phyloP scores from a whole-genome alignment of 1,284 basidiomycete genomes.

The Apiotrichum gamsii region DNA sequence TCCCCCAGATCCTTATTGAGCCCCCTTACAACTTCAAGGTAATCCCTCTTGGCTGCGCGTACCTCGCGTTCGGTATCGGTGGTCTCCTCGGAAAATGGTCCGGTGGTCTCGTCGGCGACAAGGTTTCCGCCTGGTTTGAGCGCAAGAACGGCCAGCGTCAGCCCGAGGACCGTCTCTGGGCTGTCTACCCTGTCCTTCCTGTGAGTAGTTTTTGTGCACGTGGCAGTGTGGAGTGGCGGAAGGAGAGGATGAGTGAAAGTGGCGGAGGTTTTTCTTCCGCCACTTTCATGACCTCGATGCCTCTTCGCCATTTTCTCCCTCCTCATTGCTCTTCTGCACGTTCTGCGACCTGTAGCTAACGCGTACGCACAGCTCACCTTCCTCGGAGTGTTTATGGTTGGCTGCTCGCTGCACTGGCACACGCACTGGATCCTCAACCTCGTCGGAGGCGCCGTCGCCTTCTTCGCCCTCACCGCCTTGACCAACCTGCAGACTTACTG shows the following conservation, averaged over 20 bases:
- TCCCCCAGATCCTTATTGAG: conserved; percentile 35
- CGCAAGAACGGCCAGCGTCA: conserved; percentile 29
- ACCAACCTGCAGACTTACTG: conserved; percentile 35
- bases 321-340: too few species aligned
- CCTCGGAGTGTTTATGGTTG: conserved; percentile 34
- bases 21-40: conserved; percentile 37
- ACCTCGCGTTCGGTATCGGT: conserved; percentile 40
- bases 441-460: conserved; percentile 38
- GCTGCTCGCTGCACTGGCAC: conserved; percentile 28
- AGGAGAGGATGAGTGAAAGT: neutral
- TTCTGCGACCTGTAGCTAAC: too few species aligned
- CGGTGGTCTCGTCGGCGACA: conserved; percentile 37
- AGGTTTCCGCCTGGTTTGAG: conserved; percentile 31
- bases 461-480: conserved; percentile 32
- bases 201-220: too few species aligned
- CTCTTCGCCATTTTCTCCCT: too few species aligned
- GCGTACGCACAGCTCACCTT: too few species aligned
- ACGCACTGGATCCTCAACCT: conserved; percentile 41
- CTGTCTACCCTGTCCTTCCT: conserved; percentile 17
- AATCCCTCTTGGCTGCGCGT: conserved; percentile 34
- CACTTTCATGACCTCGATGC: conserved; percentile 14
- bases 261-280: neutral
- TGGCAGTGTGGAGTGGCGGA: neutral
- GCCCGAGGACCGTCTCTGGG: conserved; percentile 45
- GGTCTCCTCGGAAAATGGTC: conserved; percentile 40